These are phyloP conservation scores for Monosporozyma servazzii DNA, from an alignment of 805 yeast genomes.

Conservation along the genomic window DNA sequence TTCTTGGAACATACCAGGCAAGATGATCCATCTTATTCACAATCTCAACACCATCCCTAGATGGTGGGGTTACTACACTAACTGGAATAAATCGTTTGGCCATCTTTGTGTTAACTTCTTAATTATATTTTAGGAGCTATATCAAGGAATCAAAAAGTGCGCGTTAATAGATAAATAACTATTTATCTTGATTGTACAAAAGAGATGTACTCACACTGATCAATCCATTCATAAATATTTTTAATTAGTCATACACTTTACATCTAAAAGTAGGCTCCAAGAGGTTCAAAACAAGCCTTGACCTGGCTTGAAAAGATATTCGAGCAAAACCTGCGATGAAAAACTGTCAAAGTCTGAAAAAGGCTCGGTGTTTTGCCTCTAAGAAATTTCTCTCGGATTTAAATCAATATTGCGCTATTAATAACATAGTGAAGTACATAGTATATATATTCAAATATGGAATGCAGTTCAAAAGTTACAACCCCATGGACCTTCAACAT, in stretches of 20 bases:
- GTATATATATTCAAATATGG: not conserved
- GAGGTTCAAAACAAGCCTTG: not conserved
- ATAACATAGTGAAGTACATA: not conserved
- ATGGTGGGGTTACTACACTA: constrained; percentile 1
- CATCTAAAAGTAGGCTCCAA: not conserved
- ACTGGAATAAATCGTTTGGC: constrained; percentile 3
- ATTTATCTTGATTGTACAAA: no score
- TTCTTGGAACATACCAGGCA: constrained; percentile 4
- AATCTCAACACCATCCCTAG: not conserved
- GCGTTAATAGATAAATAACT: no score
- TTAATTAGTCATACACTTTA: not conserved
- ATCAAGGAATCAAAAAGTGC: no score
- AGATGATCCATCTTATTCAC: constrained; percentile 1
- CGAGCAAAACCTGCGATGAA: not conserved
- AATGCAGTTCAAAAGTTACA: constrained; percentile 20
- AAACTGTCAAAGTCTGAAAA: not conserved
- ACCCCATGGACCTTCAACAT: constrained; percentile 35
- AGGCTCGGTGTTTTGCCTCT: not conserved
- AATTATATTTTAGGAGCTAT: no score
- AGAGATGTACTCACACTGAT: no score
- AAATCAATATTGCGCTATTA: not conserved
- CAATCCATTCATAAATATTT: no score
- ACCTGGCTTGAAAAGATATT: not conserved
- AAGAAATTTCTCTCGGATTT: not conserved
- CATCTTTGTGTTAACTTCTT: not conserved